phyloP scores from a whole-genome alignment of 441 rosid species.

The California macrophylla region DNA sequence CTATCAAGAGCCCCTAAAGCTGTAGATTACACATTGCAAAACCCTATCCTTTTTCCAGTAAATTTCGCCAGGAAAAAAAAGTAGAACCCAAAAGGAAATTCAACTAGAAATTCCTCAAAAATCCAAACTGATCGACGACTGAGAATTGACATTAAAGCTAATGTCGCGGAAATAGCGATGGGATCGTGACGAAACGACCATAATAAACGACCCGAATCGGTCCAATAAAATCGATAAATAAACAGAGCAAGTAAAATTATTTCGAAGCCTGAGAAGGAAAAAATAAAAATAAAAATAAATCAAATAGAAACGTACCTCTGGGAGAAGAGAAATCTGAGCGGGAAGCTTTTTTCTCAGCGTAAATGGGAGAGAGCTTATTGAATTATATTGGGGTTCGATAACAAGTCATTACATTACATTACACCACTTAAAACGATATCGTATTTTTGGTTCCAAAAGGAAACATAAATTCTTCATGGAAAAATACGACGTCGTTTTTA shows the following conservation, averaged over 20 bases:
- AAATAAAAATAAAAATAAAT: not conserved
- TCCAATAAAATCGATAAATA: not conserved
- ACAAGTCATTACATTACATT: no score
- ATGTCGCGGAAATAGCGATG: not conserved
- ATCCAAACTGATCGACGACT: not conserved
- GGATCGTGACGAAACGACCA: not conserved
- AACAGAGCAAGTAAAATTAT: not conserved
- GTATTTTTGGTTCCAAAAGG: no score
- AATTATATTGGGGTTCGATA: not conserved
- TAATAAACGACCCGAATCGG: constrained; percentile 4
- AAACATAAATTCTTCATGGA: no score
- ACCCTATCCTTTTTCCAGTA: not conserved
- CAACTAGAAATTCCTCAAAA: not conserved
- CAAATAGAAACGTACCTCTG: not conserved
- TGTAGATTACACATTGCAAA: not conserved
- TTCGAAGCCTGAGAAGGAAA: not conserved
- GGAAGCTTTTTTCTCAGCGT: not conserved
- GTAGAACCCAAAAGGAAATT: not conserved
- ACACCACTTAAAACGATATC: no score
- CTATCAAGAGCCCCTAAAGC: not conserved
- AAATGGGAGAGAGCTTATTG: not conserved
- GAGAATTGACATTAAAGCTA: not conserved
- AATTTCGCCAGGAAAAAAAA: not conserved
- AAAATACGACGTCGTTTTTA: no score
- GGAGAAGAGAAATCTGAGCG: constrained; percentile 4